Evolutionary conservation across 768 basidiomycete genomes (phyloP).

Genomic region (Kwoniella newhampshirensis): DNA sequence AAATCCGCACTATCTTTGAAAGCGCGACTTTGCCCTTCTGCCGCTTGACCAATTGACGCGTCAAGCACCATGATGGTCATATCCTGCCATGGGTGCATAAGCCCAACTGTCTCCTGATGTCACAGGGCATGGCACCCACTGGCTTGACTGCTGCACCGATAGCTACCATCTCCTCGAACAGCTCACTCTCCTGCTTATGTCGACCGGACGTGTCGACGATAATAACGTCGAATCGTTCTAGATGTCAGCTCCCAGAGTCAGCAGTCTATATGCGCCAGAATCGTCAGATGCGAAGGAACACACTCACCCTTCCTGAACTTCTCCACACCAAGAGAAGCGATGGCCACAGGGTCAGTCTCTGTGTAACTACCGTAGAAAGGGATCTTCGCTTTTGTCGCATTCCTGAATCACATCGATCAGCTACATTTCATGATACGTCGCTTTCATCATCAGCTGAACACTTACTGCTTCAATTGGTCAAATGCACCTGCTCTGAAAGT

Average conservation of each 20-base stretch:
- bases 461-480: slow-evolving; percentile 87
- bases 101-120: not conserved
- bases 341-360: slow-evolving; percentile 94
- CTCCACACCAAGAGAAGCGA: slow-evolving; percentile 87
- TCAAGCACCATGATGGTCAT: slow-evolving; percentile 96
- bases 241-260: not conserved
- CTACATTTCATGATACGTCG: not conserved
- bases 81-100: slow-evolving; percentile 55
- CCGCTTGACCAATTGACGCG: slow-evolving; percentile 98
- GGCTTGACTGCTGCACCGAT: slow-evolving; percentile 91
- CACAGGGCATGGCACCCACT: slow-evolving; percentile 46
- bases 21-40: slow-evolving; percentile 90
- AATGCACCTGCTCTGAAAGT: slow-evolving; percentile 99
- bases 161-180: slow-evolving; percentile 97
- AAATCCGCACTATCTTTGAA: slow-evolving; percentile 98
- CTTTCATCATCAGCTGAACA: slow-evolving; percentile 1
- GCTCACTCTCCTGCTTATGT: slow-evolving; percentile 93
- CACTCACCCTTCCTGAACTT: slow-evolving; percentile 81
- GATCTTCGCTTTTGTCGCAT: slow-evolving; percentile 96
- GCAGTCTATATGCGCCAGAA: not conserved
- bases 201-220: slow-evolving; percentile 98
- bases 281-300: not conserved
- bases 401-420: slow-evolving; percentile 51
- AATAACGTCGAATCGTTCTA: slow-evolving; percentile 93
- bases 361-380: slow-evolving; percentile 99